Percentiles rank a stretch among this genome's conserved stretches.
phyloP scores from a whole-genome alignment of 176 grass and related monocot species.

The Ampelocalamus luodianensis region DNA sequence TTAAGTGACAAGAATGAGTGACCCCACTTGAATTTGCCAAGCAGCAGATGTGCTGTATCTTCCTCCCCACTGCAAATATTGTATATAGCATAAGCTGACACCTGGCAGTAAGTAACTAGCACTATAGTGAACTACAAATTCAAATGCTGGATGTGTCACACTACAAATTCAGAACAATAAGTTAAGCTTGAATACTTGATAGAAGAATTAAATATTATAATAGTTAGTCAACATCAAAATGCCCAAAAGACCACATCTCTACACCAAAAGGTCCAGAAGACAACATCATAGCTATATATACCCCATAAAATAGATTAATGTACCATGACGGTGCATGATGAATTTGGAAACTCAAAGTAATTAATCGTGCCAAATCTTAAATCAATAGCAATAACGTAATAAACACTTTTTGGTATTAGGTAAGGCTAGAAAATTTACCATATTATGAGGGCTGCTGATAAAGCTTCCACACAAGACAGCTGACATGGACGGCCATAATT shows the following conservation, averaged over 20 bases:
- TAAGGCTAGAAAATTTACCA: slow-evolving; percentile 55
- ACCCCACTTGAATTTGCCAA: slow-evolving; percentile 97
- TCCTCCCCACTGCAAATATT: slow-evolving; percentile 72
- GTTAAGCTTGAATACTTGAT: neutral
- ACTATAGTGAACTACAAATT: neutral
- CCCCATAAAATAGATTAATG: neutral
- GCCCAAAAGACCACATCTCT: neutral
- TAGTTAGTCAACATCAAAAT: neutral
- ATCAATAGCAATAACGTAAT: neutral
- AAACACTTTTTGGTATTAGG: neutral
- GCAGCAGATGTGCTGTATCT: slow-evolving; percentile 70
- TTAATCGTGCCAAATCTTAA: neutral
- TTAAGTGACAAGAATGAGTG: slow-evolving; percentile 94
- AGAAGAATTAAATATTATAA: neutral
- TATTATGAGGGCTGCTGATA: slow-evolving; percentile 96
- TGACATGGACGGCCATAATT: slow-evolving; percentile 97
- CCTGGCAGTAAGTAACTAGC: neutral
- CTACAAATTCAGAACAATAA: neutral
- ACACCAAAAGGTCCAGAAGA: neutral
- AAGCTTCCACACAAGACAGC: slow-evolving; percentile 96
- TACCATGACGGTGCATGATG: neutral
- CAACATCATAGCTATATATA: neutral
- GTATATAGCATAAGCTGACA: slow-evolving; percentile 33
- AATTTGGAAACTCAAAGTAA: slow-evolving; percentile 7
- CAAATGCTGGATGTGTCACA: neutral